A percentile compares a stretch with the other conserved stretches of the same genome.
Evolutionary conservation across 768 basidiomycete genomes (phyloP).

Genomic region (Suillus fuscotomentosus): DNA sequence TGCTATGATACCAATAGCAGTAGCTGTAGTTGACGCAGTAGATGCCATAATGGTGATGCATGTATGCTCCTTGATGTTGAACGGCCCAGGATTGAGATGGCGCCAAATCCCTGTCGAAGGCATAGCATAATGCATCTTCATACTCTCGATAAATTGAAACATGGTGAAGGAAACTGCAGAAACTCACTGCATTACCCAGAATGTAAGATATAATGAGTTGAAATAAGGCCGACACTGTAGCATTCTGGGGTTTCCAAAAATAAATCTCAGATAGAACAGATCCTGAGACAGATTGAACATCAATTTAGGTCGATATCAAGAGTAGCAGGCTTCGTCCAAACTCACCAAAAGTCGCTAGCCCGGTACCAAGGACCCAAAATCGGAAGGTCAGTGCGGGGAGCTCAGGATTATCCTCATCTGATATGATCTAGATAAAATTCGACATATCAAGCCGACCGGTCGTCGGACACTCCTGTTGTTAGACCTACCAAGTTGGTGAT

Average conservation of each 20-base stretch:
- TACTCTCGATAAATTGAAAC: not conserved
- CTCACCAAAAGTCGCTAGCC: slow-evolving; percentile 46
- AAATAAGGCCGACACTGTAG: slow-evolving; percentile 53
- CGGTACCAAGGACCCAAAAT: slow-evolving; percentile 45
- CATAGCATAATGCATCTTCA: slow-evolving; percentile 15
- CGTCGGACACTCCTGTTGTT: no score
- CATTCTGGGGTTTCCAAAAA: slow-evolving; percentile 45
- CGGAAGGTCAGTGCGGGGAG: slow-evolving; percentile 50
- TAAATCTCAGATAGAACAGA: slow-evolving; percentile 33
- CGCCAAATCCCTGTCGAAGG: slow-evolving; percentile 34
- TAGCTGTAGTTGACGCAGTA: slow-evolving; percentile 56
- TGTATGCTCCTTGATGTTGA: slow-evolving; percentile 64
- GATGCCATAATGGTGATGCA: slow-evolving; percentile 61
- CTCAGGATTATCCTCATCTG: slow-evolving; percentile 47
- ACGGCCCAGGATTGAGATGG: slow-evolving; percentile 62
- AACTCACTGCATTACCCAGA: slow-evolving; percentile 47
- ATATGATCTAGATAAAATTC: slow-evolving; percentile 38
- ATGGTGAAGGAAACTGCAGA: slow-evolving; percentile 24
- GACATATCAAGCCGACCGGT: not conserved
- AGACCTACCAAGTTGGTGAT: slow-evolving; percentile 8
- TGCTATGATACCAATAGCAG: slow-evolving; percentile 60
- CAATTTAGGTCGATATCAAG: slow-evolving; percentile 26
- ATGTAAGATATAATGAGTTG: slow-evolving; percentile 56
- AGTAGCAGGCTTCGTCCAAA: not conserved
- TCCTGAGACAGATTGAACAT: slow-evolving; percentile 23